Evolutionary conservation across 2,329 filamentous ascomycete species (phyloP).

Genomic region (Byssochlamys sp.): DNA sequence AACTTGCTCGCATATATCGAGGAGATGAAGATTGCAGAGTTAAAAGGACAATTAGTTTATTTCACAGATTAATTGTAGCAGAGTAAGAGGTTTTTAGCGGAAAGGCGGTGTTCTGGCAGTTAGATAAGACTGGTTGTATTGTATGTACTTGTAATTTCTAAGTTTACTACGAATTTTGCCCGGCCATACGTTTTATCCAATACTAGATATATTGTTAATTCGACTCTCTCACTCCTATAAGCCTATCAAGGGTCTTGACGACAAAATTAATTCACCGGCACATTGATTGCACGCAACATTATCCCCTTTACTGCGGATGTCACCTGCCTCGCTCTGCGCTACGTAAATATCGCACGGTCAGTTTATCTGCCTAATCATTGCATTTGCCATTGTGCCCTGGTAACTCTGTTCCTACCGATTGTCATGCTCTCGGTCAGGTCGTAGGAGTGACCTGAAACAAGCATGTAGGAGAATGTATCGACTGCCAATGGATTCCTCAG

Average conservation of each 20-base stretch:
- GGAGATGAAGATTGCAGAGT: too few species aligned
- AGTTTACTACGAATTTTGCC: too few species aligned
- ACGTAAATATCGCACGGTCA: conserved; percentile 25
- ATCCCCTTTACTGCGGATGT: conserved; percentile 28
- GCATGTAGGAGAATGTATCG: conserved; percentile 12
- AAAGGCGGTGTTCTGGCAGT: too few species aligned
- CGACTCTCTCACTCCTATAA: too few species aligned
- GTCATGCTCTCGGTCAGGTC: background rate
- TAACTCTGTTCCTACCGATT: conserved; percentile 12
- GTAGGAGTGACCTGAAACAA: background rate
- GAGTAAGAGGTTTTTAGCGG: too few species aligned
- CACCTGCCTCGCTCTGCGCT: conserved; percentile 22
- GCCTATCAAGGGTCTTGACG: too few species aligned
- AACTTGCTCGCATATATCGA: conserved; percentile 23
- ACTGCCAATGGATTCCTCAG: conserved; percentile 15
- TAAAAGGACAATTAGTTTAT: too few species aligned
- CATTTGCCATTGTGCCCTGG: conserved; percentile 24
- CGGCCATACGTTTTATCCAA: too few species aligned
- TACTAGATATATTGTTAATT: too few species aligned
- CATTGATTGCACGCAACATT: conserved; percentile 19
- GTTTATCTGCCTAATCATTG: conserved; percentile 22
- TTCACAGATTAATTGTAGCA: too few species aligned
- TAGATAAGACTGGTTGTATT: too few species aligned
- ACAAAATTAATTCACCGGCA: conserved; percentile 2
- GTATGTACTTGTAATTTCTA: too few species aligned